These are phyloP conservation scores for Termitomyces bulborhizus DNA, from an alignment of 768 basidiomycete genomes.

Conservation along the genomic window DNA sequence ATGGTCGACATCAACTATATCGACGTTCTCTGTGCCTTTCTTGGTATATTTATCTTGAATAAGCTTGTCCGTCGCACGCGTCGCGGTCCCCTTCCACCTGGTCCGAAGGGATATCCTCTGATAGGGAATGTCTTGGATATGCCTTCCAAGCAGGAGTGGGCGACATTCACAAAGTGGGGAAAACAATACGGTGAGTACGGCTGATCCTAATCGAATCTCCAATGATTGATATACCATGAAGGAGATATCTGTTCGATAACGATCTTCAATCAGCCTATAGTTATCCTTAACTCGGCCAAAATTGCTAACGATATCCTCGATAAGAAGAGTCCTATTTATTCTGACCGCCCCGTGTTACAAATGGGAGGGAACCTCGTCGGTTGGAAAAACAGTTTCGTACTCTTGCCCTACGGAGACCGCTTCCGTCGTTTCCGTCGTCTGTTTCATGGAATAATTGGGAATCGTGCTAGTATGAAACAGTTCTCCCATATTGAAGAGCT, in stretches of 20 bases:
- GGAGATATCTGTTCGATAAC: constrained; percentile 58
- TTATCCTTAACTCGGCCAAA: constrained; percentile 48
- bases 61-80: constrained; percentile 20
- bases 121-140: constrained; percentile 51
- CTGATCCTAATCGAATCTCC: neutral
- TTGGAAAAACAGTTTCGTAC: constrained; percentile 51
- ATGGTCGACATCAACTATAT: constrained; percentile 18
- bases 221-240: constrained; percentile 15
- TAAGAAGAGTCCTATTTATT: constrained; percentile 61
- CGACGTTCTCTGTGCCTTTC: constrained; percentile 26
- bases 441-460: constrained; percentile 48
- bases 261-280: constrained; percentile 52
- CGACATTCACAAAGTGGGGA: constrained; percentile 46
- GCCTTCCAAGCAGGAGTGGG: constrained; percentile 43
- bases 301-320: constrained; percentile 54
- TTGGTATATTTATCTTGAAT: constrained; percentile 29
- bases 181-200: constrained; percentile 39
- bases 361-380: constrained; percentile 53
- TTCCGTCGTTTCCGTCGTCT: constrained; percentile 48
- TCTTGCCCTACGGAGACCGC: constrained; percentile 52
- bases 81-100: constrained; percentile 35
- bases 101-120: constrained; percentile 47
- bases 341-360: constrained; percentile 53
- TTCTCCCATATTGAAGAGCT: constrained; percentile 38
- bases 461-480: constrained; percentile 31